A percentile compares a stretch with the other conserved stretches of the same genome.
Evolutionary conservation across 306 rosid genomes (phyloP).

Genomic region (Trichosanthes truncata): DNA sequence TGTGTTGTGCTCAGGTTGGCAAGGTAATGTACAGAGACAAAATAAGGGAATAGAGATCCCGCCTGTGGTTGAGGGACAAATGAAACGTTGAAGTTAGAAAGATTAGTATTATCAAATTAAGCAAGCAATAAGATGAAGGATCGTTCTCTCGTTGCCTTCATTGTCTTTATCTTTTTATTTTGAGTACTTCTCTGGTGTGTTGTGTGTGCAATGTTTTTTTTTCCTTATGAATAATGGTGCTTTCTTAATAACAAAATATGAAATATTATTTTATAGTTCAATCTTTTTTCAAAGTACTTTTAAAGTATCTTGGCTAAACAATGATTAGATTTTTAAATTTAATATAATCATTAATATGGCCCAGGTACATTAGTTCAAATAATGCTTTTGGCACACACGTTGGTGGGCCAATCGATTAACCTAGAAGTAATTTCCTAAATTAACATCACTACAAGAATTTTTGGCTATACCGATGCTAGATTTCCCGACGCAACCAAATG

Average conservation of each 20-base stretch:
- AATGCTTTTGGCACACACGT: too few relatives aligned
- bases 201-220: background rate
- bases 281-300: too few relatives aligned
- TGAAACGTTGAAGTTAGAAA: background rate
- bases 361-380: too few relatives aligned
- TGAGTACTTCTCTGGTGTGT: background rate
- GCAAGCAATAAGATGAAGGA: background rate
- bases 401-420: too few relatives aligned
- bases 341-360: too few relatives aligned
- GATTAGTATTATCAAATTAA: background rate
- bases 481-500: too few relatives aligned
- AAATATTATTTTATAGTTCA: too few relatives aligned
- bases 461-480: too few relatives aligned
- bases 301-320: too few relatives aligned
- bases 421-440: too few relatives aligned
- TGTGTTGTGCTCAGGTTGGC: background rate
- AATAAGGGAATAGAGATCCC: background rate
- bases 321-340: too few relatives aligned
- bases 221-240: background rate
- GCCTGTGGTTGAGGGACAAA: background rate
- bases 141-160: background rate
- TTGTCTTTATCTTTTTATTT: background rate
- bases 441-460: too few relatives aligned
- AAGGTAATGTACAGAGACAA: background rate
- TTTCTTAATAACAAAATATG: background rate